These are phyloP conservation scores for Clavispora phyllophila DNA, from an alignment of 805 yeast species.

Conservation along the genomic window DNA sequence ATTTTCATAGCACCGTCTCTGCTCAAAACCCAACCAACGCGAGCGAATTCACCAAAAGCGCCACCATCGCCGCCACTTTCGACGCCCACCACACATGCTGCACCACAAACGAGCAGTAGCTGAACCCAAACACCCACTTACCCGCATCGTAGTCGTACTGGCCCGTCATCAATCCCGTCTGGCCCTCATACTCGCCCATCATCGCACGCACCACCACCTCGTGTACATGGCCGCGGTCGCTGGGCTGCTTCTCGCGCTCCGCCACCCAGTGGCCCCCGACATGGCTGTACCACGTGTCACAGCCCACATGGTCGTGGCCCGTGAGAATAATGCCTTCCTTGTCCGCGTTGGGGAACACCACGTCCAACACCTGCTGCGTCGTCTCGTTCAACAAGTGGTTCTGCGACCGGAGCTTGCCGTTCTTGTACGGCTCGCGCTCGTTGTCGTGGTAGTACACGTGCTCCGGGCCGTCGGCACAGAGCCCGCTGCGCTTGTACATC, in stretches of 20 bases:
- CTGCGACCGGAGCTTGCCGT: slow-evolving; percentile 72
- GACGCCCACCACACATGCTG: slow-evolving; percentile 98
- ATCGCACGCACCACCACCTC: slow-evolving; percentile 87
- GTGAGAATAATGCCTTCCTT: slow-evolving; percentile 78
- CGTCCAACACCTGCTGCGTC: slow-evolving; percentile 61
- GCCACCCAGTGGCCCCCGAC: slow-evolving; percentile 55
- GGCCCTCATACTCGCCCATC: slow-evolving; percentile 96
- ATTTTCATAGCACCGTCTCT: too few species aligned
- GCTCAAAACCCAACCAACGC: background rate
- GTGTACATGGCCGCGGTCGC: slow-evolving; percentile 40
- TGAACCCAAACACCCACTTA: slow-evolving; percentile 64
- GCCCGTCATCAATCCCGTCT: slow-evolving; percentile 80
- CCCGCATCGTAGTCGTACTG: slow-evolving; percentile 40
- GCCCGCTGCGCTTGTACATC: slow-evolving; percentile 71
- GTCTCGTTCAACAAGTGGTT: slow-evolving; percentile 73
- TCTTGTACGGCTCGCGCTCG: slow-evolving; percentile 60
- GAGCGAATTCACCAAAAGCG: slow-evolving; percentile 26
- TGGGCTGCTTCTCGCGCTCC: slow-evolving; percentile 30
- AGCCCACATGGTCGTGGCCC: slow-evolving; percentile 97
- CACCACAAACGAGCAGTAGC: slow-evolving; percentile 73
- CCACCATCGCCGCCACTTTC: slow-evolving; percentile 40
- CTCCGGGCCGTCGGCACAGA: slow-evolving; percentile 83
- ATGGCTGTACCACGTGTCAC: slow-evolving; percentile 61
- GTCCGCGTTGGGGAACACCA: slow-evolving; percentile 58
- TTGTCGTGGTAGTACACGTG: slow-evolving; percentile 44